Conservation (phyloP, 495 filamentous ascomycete genomes). For the Tuber microsphaerosporum region DNA sequence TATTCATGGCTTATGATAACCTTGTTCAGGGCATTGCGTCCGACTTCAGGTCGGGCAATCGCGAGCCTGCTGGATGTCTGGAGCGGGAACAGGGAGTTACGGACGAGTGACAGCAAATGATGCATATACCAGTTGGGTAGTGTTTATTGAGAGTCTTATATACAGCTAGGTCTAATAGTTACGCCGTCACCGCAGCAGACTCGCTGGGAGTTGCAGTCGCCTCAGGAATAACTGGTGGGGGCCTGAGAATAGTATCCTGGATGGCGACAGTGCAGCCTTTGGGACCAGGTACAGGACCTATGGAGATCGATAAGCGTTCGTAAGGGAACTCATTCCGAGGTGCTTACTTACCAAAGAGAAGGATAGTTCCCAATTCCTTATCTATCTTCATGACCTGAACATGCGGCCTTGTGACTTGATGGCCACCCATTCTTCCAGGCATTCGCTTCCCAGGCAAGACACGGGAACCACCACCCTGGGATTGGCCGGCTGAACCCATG, state of each 20-base stretch:
- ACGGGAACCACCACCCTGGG: constrained; percentile 83
- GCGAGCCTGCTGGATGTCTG: not conserved
- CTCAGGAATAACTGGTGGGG: constrained; percentile 34
- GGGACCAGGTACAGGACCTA: constrained; percentile 72
- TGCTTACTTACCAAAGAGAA: constrained; percentile 63
- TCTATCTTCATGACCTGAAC: constrained; percentile 82
- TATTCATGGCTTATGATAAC: not conserved
- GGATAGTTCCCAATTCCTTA: constrained; percentile 71
- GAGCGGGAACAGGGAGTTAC: not conserved
- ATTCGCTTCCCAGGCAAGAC: constrained; percentile 95
- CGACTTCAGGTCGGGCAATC: not conserved
- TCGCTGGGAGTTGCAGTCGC: not conserved
- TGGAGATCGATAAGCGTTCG: constrained; percentile 17
- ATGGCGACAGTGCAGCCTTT: constrained; percentile 75
- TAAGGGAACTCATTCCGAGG: not conserved
- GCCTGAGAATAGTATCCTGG: constrained; percentile 87
- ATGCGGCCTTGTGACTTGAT: constrained; percentile 81
- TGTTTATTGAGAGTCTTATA: not conserved
- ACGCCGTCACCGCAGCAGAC: not conserved
- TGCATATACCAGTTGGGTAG: not conserved
- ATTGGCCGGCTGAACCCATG: constrained; percentile 77
- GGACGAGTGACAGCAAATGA: not conserved
- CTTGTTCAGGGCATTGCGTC: not conserved
- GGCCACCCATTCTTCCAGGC: constrained; percentile 87
- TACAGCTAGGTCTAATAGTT: not conserved